Base-by-base conservation (phyloP, 192 early-diverging fungal species). In the Linnemannia schmuckeri region DNA sequence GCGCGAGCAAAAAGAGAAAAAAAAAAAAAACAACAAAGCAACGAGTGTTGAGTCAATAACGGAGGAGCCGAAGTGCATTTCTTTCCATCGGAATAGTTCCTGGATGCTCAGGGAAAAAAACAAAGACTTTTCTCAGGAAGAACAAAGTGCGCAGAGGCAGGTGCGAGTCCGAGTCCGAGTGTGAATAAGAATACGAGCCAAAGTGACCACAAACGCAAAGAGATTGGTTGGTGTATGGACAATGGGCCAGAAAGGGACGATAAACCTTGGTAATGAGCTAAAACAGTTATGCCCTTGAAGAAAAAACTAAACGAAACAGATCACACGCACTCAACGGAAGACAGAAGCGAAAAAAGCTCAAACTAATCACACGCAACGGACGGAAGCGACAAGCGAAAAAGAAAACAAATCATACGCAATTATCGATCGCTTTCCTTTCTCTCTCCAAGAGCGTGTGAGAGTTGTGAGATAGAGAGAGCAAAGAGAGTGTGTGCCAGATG, bases 61-160 rank as follows among this genome's bases (percentile, higher is more conserved):
- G 17, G 8, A 24, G 27, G 12, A 33, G 30, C 9, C 1, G 61
- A 12, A 66, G 0, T 33, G 27, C 24, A 3, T 61, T 61, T 66
- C 61, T 66, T 3, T 66, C 61, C 33, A 66, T 66, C 61, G 61
- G 61, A 66, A 66, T 66, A 30, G 10, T 66, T 71, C 70, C 70
- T 20, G 37, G 20, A 20, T 38, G 40, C 70, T 71, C 70, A 71
- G 24, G 40, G 38, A 22, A 15, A 42, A 33, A 71, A 71, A 22
- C 7, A 71, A 38, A 6, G 69, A 22, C 18, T 42, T 41, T 71
- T 71, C 40, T 71, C 40, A 71, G 20, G 40, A 71, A 41, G 70
- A 42, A 70, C 55, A 61, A 61, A 33, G n/a, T 66, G 30, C 30
- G 30, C 61, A 35, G 61, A 35, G 61, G 30, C 27, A 33, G 10